Evolutionary conservation across 768 basidiomycete genomes (phyloP).

Genomic region (Mrakia frigida): DNA sequence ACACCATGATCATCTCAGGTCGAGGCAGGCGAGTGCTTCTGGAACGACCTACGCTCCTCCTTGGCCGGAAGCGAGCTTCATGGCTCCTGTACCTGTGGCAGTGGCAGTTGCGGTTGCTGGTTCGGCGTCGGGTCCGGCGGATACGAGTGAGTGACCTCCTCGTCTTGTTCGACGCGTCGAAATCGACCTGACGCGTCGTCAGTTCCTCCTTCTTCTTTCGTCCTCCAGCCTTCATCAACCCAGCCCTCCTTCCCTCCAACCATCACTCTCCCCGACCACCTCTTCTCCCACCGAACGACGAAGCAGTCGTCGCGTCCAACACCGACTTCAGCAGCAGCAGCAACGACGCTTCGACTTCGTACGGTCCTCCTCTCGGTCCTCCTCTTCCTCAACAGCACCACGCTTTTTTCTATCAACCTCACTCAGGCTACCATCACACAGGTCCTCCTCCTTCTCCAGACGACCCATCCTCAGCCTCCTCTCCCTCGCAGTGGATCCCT

Average conservation of each 20-base stretch:
- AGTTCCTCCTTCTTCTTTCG: background rate
- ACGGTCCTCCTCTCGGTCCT: background rate
- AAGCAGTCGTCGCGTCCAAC: background rate
- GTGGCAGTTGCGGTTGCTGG: background rate
- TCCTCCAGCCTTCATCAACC: constrained; percentile 7
- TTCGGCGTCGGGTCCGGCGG: background rate
- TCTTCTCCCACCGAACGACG: background rate
- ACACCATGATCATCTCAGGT: no score
- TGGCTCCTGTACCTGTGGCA: background rate
- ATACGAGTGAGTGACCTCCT: background rate
- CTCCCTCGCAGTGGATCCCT: background rate
- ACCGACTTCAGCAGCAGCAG: no score
- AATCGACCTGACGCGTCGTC: background rate
- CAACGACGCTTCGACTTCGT: background rate
- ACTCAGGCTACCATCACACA: background rate
- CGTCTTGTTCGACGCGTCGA: background rate
- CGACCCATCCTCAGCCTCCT: background rate
- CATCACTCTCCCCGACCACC: background rate
- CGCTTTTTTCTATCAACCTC: background rate
- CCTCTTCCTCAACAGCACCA: background rate
- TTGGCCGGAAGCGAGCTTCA: background rate
- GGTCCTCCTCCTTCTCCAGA: background rate
- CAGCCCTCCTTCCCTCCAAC: background rate
- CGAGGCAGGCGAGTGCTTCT: no score
- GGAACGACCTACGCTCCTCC: background rate